A percentile compares a stretch with the other conserved stretches of the same genome.
Conservation (phyloP, 1,284 basidiomycete species). For the Volvariella surrecta region DNA sequence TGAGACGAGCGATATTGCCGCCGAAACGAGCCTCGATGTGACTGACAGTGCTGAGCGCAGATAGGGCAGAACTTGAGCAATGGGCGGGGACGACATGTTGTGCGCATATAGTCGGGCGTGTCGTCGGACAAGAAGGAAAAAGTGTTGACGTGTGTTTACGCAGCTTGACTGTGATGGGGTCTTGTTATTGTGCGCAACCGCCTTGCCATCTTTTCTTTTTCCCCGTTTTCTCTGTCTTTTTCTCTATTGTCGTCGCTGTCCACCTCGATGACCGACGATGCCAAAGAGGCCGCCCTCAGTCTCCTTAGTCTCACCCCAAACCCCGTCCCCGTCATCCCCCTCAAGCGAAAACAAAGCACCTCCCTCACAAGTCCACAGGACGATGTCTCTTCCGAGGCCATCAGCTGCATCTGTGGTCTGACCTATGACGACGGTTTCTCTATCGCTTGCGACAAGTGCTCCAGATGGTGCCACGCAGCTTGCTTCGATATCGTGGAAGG, state of each 20-base stretch:
- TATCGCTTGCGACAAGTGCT: slow-evolving; percentile 86
- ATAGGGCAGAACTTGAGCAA: too few relatives aligned
- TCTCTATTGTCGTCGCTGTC: slow-evolving; percentile 7
- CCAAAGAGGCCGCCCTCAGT: slow-evolving; percentile 19
- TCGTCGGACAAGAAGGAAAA: too few relatives aligned
- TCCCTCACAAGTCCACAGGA: slow-evolving; percentile 1
- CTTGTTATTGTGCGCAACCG: too few relatives aligned
- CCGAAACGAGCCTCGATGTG: too few relatives aligned
- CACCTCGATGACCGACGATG: slow-evolving; percentile 18
- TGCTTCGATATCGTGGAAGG: slow-evolving; percentile 73
- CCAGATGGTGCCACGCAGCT: slow-evolving; percentile 85
- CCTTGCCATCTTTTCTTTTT: too few relatives aligned
- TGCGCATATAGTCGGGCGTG: too few relatives aligned
- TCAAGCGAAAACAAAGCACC: slow-evolving; percentile 11
- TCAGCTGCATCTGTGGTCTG: slow-evolving; percentile 68
- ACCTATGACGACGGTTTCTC: slow-evolving; percentile 86
- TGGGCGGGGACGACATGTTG: too few relatives aligned
- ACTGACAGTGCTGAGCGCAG: too few relatives aligned
- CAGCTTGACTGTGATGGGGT: too few relatives aligned
- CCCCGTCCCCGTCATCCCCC: slow-evolving; percentile 10
- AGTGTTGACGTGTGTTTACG: too few relatives aligned
- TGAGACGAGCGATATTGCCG: too few relatives aligned
- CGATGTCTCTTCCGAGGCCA: slow-evolving; percentile 27
- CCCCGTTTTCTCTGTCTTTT: too few relatives aligned
- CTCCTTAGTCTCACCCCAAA: slow-evolving; percentile 16